Percentiles rank a stretch among this genome's conserved stretches.
Evolutionary conservation across 2,329 filamentous ascomycete genomes (phyloP).

Genomic region (Apiospora kogelbergensis): DNA sequence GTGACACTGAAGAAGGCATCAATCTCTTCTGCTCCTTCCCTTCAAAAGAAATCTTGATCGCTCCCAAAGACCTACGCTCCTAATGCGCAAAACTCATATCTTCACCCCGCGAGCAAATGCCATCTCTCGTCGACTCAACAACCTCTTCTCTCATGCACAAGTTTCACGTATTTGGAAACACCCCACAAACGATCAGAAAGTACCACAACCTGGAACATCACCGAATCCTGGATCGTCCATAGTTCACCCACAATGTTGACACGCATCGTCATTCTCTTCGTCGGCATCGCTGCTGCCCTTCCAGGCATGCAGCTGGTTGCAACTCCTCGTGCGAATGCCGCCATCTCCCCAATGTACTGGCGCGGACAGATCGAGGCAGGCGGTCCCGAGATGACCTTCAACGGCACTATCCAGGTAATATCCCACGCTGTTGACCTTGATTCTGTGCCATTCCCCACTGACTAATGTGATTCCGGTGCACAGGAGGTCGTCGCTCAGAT

Average conservation of each 20-base stretch:
- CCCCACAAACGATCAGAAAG: not conserved
- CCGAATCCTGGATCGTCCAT: not conserved
- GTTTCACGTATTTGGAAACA: not conserved
- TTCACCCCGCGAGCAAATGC: not conserved
- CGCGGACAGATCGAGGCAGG: constrained; percentile 1
- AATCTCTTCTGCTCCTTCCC: too few relatives aligned
- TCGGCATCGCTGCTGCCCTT: not conserved
- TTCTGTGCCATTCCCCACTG: not conserved
- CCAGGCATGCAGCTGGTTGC: not conserved
- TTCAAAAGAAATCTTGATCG: too few relatives aligned
- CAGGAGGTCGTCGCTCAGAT: not conserved
- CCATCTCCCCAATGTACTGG: not conserved
- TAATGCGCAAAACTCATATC: too few relatives aligned
- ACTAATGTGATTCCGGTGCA: not conserved
- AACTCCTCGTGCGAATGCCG: not conserved
- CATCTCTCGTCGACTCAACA: not conserved
- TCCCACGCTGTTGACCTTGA: not conserved
- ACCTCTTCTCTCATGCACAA: not conserved
- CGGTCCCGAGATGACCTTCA: not conserved
- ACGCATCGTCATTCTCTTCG: not conserved
- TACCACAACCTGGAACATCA: not conserved
- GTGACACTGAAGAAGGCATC: too few relatives aligned
- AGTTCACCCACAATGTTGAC: not conserved
- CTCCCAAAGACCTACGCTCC: too few relatives aligned
- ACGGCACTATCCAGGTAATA: not conserved